Evolutionary conservation across 441 rosid genomes (phyloP), one percentile per base, ranked within the genome.

Genomic region (Bruguiera hainesii): DNA sequence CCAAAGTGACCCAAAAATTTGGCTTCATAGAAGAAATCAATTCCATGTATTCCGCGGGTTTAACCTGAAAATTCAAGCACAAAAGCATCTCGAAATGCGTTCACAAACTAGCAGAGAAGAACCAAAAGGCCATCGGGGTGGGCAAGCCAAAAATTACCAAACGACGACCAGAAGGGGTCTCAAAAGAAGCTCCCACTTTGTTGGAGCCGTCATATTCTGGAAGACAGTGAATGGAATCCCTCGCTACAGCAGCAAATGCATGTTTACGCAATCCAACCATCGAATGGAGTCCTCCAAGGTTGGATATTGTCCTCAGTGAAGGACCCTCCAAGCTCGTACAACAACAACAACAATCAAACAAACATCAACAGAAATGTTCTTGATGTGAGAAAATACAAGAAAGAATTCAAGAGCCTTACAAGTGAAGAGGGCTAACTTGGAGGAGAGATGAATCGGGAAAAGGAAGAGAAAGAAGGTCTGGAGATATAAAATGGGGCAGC

Each of bases 351-450:
- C 29, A n/a, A 37, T 18, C 6, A 51, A 28, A 60, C 6, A 26
- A 49, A 21, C 50, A 21, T 19, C 7, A 21, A 21, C 13, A 21
- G 7, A 21, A 25, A 11, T 51, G 55, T 21, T 51, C 10, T 21
- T n/a, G 3, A 51, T n/a, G 6, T 7, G 37, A 33, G 7, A 33
- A 33, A 33, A 37, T 37, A 37, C 0, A 37, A 10, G 15, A 37
- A 37, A 37, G 46, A 37, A 37, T 37, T 2, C 3, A 3, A 3
- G 18, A 11, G 15, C 7, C 90, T 77, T 60, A 87, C 96, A 89
- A 89, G 82, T 89, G 96, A 37, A 89, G 86, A 3, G 93, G 96
- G 74, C 88, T 75, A 57, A 83, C 75, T 25, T 89, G 93, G 75
- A 89, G 84, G 64, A 89, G 86, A 73, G 69, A 63, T 4, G 88